Conservation (phyloP, 2,329 filamentous ascomycete species). For the Emydomyces testavorans region DNA sequence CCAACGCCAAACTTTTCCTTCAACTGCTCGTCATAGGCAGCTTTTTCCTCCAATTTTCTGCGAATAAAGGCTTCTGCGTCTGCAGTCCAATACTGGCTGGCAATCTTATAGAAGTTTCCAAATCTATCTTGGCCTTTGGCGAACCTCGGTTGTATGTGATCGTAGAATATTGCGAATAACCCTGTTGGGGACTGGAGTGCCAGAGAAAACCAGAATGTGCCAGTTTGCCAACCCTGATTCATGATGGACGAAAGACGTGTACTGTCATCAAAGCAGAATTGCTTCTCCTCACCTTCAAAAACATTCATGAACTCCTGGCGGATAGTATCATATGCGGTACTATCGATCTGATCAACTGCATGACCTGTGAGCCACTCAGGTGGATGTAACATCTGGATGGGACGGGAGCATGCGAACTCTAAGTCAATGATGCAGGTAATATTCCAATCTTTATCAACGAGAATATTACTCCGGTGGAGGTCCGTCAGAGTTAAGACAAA, state of each 20-base stretch:
- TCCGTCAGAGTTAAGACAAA: slow-evolving; percentile 29
- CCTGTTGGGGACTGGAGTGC: neutral
- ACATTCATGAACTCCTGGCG: slow-evolving; percentile 19
- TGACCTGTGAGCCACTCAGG: slow-evolving; percentile 26
- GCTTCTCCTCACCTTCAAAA: slow-evolving; percentile 17
- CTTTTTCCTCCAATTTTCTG: slow-evolving; percentile 10
- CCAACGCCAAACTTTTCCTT: slow-evolving; percentile 15
- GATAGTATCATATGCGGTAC: slow-evolving; percentile 16
- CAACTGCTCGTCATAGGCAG: slow-evolving; percentile 9
- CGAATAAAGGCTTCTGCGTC: slow-evolving; percentile 11
- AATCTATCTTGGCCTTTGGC: neutral
- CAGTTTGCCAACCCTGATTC: slow-evolving; percentile 5
- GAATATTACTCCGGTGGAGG: slow-evolving; percentile 19
- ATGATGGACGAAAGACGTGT: slow-evolving; percentile 5
- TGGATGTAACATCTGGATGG: slow-evolving; percentile 21
- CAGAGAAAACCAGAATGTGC: slow-evolving; percentile 4
- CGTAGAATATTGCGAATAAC: neutral
- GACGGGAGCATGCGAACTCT: slow-evolving; percentile 22
- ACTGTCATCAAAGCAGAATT: neutral
- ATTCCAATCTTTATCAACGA: slow-evolving; percentile 23
- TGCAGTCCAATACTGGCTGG: slow-evolving; percentile 18
- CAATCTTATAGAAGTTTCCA: neutral
- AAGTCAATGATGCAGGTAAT: slow-evolving; percentile 27
- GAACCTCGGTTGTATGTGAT: neutral
- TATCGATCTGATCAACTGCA: slow-evolving; percentile 12